Evolutionary conservation across 1,284 basidiomycete species (phyloP), one percentile per base, ranked within the genome.

Genomic region (Tilletia horrida): DNA sequence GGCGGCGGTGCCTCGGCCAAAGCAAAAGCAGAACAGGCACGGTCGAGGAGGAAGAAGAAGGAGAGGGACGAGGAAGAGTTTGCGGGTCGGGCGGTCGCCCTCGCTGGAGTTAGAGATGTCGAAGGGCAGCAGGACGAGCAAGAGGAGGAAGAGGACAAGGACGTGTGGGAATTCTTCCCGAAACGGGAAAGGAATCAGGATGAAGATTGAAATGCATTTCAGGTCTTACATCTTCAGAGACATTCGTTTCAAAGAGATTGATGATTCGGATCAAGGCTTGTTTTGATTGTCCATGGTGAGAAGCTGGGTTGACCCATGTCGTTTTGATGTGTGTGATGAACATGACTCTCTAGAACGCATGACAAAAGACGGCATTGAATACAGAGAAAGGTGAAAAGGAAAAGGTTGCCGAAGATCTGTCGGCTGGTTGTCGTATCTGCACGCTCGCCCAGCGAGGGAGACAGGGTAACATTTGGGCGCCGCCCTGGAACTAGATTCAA

Each of bases 151-250:
- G 40, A 45, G 45, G 44, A 50, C 18, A 45, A 50, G 3, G 63
- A 16, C 11, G 44, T 50, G 8, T 59, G 55, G 63, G 63, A 64
- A 18, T 64, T 64, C 29, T 64, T 64, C 45, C 63, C 63, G 9
- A 42, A 50, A 23, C 21, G 29, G 21, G 13, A 2, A 3, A 42
- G 18, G 25, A 35, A 16, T n/a, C 11, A 50, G 45, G 25, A 64
- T 59, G 63, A 48, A 8, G 63, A 64, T 21, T 27, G 48, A 29
- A 23, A 48, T 18, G 8, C n/a, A n/a, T n/a, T n/a, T n/a, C n/a
- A n/a, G n/a, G n/a, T n/a, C n/a, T n/a, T n/a, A n/a, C n/a, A n/a
- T n/a, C n/a, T n/a, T n/a, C n/a, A n/a, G n/a, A n/a, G n/a, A n/a
- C n/a, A n/a, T n/a, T n/a, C n/a, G n/a, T n/a, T n/a, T n/a, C n/a